These are phyloP conservation scores for Apiotrichum siamense DNA, from an alignment of 1,284 basidiomycete genomes.

Conservation along the genomic window DNA sequence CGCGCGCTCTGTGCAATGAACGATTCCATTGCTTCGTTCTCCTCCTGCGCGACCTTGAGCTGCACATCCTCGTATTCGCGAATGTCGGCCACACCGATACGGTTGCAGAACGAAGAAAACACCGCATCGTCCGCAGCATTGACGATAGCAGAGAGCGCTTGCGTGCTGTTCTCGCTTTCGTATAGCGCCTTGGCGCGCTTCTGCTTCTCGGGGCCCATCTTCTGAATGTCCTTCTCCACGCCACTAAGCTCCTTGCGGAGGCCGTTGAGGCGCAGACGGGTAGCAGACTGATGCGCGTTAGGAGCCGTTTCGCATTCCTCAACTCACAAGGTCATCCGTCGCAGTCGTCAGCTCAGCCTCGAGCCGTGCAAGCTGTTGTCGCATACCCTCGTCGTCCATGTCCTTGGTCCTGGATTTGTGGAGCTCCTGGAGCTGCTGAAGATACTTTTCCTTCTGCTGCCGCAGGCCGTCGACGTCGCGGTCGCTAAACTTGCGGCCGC, in stretches of 20 bases:
- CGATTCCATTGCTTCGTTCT: slow-evolving; percentile 73
- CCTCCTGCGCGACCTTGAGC: slow-evolving; percentile 76
- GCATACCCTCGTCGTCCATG: slow-evolving; percentile 72
- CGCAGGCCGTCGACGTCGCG: slow-evolving; percentile 80
- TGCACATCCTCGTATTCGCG: slow-evolving; percentile 93
- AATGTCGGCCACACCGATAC: slow-evolving; percentile 75
- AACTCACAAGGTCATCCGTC: slow-evolving; percentile 68
- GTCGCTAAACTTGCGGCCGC: slow-evolving; percentile 83
- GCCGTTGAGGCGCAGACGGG: slow-evolving; percentile 30
- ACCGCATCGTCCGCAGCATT: slow-evolving; percentile 74
- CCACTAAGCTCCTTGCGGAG: slow-evolving; percentile 61
- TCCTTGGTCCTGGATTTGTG: slow-evolving; percentile 71
- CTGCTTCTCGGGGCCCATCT: slow-evolving; percentile 60
- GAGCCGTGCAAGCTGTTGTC: slow-evolving; percentile 68
- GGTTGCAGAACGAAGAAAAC: slow-evolving; percentile 72
- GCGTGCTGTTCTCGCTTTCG: slow-evolving; percentile 55
- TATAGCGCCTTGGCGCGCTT: slow-evolving; percentile 55
- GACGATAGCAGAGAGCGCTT: slow-evolving; percentile 57
- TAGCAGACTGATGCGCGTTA: slow-evolving; percentile 21
- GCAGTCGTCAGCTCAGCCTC: slow-evolving; percentile 67
- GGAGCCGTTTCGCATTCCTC: too few relatives aligned
- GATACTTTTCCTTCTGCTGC: slow-evolving; percentile 65
- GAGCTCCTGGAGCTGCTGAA: slow-evolving; percentile 74
- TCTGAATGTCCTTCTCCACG: slow-evolving; percentile 63
- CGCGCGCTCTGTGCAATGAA: slow-evolving; percentile 84